phyloP scores from a whole-genome alignment of 202 grass and related monocot genomes.

The Bolboschoenoplectus hybrid region DNA sequence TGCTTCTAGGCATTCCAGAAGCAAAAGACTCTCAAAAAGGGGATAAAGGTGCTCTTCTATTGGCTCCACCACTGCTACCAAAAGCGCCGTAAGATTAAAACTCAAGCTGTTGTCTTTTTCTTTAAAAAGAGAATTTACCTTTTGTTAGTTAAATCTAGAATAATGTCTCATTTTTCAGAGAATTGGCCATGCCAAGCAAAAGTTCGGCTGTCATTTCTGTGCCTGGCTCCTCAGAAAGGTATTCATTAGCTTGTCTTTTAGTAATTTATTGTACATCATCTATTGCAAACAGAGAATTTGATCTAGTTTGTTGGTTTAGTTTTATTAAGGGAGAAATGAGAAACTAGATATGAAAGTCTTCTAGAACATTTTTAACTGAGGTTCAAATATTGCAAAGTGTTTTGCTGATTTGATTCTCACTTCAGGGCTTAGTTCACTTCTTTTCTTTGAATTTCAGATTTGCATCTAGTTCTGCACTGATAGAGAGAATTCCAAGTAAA shows the following conservation, averaged over 20 bases:
- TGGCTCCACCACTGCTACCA: slow-evolving; percentile 67
- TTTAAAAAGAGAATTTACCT: slow-evolving; percentile 6
- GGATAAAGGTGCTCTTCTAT: slow-evolving; percentile 56
- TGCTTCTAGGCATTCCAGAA: slow-evolving; percentile 55
- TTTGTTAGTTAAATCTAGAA: slow-evolving; percentile 26
- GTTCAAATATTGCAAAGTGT: slow-evolving; percentile 5
- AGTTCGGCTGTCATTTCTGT: slow-evolving; percentile 61
- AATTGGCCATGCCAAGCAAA: slow-evolving; percentile 62
- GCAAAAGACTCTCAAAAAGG: slow-evolving; percentile 51
- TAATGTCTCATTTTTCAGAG: slow-evolving; percentile 47
- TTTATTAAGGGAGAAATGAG: slow-evolving; percentile 44
- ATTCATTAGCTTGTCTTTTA: slow-evolving; percentile 34
- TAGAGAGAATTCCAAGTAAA: slow-evolving; percentile 93
- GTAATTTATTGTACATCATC: slow-evolving; percentile 54
- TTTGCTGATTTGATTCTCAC: slow-evolving; percentile 7
- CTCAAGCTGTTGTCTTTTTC: slow-evolving; percentile 30
- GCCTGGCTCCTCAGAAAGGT: slow-evolving; percentile 82
- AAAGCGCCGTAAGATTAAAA: slow-evolving; percentile 80
- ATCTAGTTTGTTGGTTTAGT: slow-evolving; percentile 70
- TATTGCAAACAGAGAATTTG: slow-evolving; percentile 69
- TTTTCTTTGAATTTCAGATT: slow-evolving; percentile 49
- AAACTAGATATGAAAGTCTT: slow-evolving; percentile 5
- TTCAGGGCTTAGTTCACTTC: slow-evolving; percentile 1
- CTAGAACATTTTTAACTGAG: not conserved
- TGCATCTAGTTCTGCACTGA: slow-evolving; percentile 74